These are phyloP conservation scores for Globisporangium camurandrum DNA, from an alignment of 352 stramenopile species.

Conservation along the genomic window DNA sequence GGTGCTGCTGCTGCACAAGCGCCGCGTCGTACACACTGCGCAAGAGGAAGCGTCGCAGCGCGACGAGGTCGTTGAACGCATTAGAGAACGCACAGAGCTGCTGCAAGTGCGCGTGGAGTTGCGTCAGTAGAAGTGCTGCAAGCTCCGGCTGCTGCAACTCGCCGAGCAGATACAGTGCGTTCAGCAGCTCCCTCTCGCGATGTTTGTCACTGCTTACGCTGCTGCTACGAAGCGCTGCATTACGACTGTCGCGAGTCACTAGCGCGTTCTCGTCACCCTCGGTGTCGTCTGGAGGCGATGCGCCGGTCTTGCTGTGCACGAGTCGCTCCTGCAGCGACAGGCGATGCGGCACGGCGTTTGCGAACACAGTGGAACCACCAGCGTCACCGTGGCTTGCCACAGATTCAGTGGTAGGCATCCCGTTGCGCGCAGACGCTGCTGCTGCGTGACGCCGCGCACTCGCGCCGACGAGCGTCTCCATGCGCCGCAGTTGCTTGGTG, in stretches of 20 bases:
- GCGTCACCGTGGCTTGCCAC: too few species aligned
- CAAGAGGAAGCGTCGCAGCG: conserved; percentile 46
- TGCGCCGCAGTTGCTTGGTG: conserved; percentile 48
- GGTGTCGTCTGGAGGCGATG: conserved; percentile 11
- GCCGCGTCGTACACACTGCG: conserved; percentile 49
- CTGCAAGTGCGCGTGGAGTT: conserved; percentile 39
- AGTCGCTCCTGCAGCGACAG: conserved; percentile 13
- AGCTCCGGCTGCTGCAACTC: conserved; percentile 35
- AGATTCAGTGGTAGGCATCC: too few species aligned
- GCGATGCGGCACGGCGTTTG: neutral
- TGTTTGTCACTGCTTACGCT: conserved; percentile 7
- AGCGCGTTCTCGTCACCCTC: conserved; percentile 18
- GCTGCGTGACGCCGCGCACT: conserved; percentile 10
- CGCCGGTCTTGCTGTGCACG: conserved; percentile 11
- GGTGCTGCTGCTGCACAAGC: conserved; percentile 34
- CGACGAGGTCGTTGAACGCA: conserved; percentile 46
- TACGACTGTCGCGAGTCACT: too few species aligned
- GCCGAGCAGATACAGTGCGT: conserved; percentile 45
- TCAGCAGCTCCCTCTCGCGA: conserved; percentile 19
- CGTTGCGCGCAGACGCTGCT: too few species aligned
- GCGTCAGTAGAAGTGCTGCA: conserved; percentile 30
- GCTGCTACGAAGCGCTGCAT: too few species aligned
- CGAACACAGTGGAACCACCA: conserved; percentile 20
- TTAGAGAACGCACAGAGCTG: conserved; percentile 36
- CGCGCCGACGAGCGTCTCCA: conserved; percentile 37